phyloP scores from a whole-genome alignment of 163 green algal genomes.

The Prototheca wickerhamii region DNA sequence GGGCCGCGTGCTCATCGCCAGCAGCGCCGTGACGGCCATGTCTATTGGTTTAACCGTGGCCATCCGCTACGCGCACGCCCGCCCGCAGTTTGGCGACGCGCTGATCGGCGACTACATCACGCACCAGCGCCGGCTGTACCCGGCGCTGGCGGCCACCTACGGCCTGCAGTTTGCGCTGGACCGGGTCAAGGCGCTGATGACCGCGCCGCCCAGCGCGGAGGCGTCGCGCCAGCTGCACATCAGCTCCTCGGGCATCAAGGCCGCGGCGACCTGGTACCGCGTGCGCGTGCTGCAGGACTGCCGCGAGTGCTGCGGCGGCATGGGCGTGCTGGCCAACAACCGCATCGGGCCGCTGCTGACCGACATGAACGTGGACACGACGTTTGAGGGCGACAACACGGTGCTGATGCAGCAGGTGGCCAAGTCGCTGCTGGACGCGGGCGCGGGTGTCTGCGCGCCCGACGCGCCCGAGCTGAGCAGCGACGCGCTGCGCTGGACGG shows the following conservation, averaged over 20 bases:
- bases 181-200: slow-evolving; percentile 47
- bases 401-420: slow-evolving; percentile 88
- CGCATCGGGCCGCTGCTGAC: slow-evolving; percentile 75
- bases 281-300: slow-evolving; percentile 66
- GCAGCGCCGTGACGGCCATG: slow-evolving; percentile 56
- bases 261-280: slow-evolving; percentile 72
- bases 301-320: slow-evolving; percentile 79
- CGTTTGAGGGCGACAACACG: slow-evolving; percentile 92
- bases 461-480: slow-evolving; percentile 3
- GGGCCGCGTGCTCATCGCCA: slow-evolving; percentile 67
- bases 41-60: slow-evolving; percentile 76
- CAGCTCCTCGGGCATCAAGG: slow-evolving; percentile 73
- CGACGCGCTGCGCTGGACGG: slow-evolving; percentile 5
- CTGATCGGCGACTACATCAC: slow-evolving; percentile 79
- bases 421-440: slow-evolving; percentile 37
- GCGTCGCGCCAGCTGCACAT: slow-evolving; percentile 78
- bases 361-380: slow-evolving; percentile 79
- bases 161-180: slow-evolving; percentile 66
- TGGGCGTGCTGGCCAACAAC: slow-evolving; percentile 77
- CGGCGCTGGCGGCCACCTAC: slow-evolving; percentile 67
- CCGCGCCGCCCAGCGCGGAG: slow-evolving; percentile 13
- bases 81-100: slow-evolving; percentile 67
- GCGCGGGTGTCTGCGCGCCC: slow-evolving; percentile 9
- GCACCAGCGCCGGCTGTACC: slow-evolving; percentile 79
- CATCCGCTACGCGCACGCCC: slow-evolving; percentile 56